Percentiles rank a stretch among this genome's conserved stretches.
phyloP scores from a whole-genome alignment of 2,329 filamentous ascomycete species.

The Emmonsia crescens region DNA sequence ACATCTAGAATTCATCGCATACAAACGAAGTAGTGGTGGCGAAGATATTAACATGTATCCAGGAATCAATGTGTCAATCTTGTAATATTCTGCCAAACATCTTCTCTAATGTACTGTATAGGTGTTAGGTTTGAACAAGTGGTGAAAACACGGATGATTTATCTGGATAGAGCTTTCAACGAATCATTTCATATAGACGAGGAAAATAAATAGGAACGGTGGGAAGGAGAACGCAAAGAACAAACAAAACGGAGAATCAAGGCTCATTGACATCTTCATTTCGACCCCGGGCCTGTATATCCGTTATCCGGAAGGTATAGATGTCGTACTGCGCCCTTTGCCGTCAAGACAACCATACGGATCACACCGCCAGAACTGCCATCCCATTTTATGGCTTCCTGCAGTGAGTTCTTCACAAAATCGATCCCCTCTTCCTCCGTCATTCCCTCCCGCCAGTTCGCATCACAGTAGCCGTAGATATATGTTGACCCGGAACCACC shows the following conservation, averaged over 20 bases:
- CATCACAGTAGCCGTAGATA: conserved; percentile 98
- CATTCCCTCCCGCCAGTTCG: conserved; percentile 93
- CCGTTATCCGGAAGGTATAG: conserved; percentile 88
- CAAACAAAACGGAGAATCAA: conserved; percentile 13
- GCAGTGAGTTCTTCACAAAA: conserved; percentile 84
- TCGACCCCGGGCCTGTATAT: conserved; percentile 62
- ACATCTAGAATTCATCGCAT: no score
- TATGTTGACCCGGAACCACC: conserved; percentile 96
- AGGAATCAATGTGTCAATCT: no score
- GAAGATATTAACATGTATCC: no score
- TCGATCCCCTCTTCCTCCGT: conserved; percentile 78
- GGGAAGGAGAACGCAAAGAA: background rate
- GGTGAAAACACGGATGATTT: background rate
- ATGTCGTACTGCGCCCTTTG: conserved; percentile 80
- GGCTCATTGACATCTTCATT: conserved; percentile 15
- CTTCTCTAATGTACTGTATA: background rate
- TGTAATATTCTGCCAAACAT: background rate
- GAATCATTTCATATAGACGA: background rate
- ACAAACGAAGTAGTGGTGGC: no score
- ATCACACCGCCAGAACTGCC: conserved; percentile 97
- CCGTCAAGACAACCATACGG: conserved; percentile 90
- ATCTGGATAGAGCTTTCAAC: background rate
- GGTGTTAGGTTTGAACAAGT: background rate
- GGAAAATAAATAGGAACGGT: background rate
- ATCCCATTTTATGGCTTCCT: conserved; percentile 98